phyloP scores from a whole-genome alignment of 1,284 basidiomycete species.

The Cryptococcus sp. region DNA sequence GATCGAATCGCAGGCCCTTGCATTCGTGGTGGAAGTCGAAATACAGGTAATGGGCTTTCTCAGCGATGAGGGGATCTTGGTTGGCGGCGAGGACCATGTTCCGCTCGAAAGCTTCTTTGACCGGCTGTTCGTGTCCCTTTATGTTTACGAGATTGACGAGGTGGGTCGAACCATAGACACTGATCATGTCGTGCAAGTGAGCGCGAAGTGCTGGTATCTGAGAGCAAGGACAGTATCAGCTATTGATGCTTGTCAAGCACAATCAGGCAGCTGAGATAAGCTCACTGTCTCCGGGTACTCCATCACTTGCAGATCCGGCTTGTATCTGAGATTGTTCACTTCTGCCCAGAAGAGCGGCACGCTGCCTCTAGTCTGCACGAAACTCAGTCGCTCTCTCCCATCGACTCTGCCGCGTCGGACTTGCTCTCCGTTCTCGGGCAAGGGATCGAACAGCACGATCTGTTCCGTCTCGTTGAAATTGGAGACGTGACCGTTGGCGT shows the following conservation, averaged over 20 bases:
- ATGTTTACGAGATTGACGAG: constrained; percentile 95
- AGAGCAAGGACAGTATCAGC: background rate
- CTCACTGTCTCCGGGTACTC: constrained; percentile 79
- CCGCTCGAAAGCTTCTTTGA: constrained; percentile 94
- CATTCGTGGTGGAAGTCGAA: constrained; percentile 99
- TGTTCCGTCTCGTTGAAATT: constrained; percentile 97
- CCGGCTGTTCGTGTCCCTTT: constrained; percentile 88
- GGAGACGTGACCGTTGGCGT: constrained; percentile 65
- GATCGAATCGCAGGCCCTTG: constrained; percentile 92
- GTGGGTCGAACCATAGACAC: constrained; percentile 75
- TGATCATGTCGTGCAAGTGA: constrained; percentile 76
- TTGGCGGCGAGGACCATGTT: constrained; percentile 58
- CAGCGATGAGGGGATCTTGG: constrained; percentile 39
- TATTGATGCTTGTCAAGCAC: background rate
- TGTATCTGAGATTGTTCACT: constrained; percentile 93
- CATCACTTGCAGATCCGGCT: constrained; percentile 96
- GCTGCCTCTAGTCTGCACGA: constrained; percentile 91
- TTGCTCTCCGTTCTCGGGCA: constrained; percentile 48
- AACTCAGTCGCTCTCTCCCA: constrained; percentile 64
- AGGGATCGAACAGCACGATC: constrained; percentile 73
- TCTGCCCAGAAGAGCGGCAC: constrained; percentile 97
- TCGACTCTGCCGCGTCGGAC: constrained; percentile 51
- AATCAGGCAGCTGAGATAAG: background rate
- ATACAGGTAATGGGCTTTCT: constrained; percentile 79
- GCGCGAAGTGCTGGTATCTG: constrained; percentile 70